Evolutionary conservation across 768 basidiomycete species (phyloP), one percentile per base, ranked within the genome.

Genomic region (Brasilioporus rufonigricans): DNA sequence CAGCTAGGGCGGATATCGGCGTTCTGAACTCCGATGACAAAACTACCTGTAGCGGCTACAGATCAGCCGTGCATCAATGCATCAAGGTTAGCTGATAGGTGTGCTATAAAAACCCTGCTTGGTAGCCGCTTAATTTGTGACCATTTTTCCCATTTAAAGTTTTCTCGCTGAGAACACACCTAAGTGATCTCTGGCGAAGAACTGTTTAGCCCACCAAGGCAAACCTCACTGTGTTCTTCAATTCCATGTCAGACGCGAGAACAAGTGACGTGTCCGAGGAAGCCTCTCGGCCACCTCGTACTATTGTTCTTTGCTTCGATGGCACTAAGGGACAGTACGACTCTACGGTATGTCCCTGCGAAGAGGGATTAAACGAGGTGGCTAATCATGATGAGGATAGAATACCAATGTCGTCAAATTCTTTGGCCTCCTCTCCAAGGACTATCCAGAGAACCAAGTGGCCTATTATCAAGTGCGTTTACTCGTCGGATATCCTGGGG

Each of bases 391-490:
- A 19, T 31, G 3, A 23, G 21, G 19, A 36, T 38, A 81, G 76
- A 86, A 87, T 61, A 83, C 88, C 11, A 89, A 89, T 52, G 78
- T 88, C 33, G 84, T 87, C 50, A 83, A 83, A 63, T 74, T 93
- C 40, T 89, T 87, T 69, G 74, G 79, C 6, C 71, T 91, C 27
- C 76, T 92, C 33, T 77, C 80, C 71, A 88, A 84, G 66, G 83
- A 80, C 32, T 26, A 43, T 29, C 72, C 75, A n/a, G 73, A 78
- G 23, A 61, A 78, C 45, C 86, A 87, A 58, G 66, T 87, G 1
- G 75, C 75, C 61, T 91, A 89, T 65, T 92, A 92, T 63, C 90
- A 91, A 71, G 86, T 85, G 43, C 29, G 67, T 48, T 33, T 59
- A 6, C 38, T 18, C 26, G n/a, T 29, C 23, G 23, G 5, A 23